Evolutionary conservation across 768 basidiomycete genomes (phyloP).

Genomic region (Exsudoporus frostii): DNA sequence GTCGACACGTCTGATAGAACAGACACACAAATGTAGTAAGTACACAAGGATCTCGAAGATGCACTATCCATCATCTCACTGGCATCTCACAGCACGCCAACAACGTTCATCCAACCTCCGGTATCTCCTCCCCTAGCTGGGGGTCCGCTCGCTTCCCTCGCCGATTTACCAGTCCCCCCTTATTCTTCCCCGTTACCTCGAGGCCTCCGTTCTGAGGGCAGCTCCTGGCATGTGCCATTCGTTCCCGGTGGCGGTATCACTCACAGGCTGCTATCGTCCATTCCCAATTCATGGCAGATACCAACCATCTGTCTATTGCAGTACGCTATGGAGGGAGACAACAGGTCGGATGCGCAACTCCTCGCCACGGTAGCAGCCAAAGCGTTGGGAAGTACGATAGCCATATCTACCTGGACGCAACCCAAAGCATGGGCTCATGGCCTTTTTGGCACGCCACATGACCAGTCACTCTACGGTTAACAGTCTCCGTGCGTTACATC

Average conservation of each 20-base stretch:
- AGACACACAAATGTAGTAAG: conserved; percentile 74
- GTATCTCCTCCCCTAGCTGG: conserved; percentile 43
- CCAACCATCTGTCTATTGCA: conserved; percentile 63
- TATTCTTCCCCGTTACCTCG: conserved; percentile 51
- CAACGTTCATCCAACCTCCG: conserved; percentile 50
- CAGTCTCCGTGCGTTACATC: neutral
- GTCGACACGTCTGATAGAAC: conserved; percentile 72
- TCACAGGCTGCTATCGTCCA: conserved; percentile 56
- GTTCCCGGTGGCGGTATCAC: conserved; percentile 79
- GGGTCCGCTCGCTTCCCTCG: conserved; percentile 43
- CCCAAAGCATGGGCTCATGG: conserved; percentile 60
- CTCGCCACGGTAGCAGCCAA: conserved; percentile 55
- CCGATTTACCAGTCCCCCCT: conserved; percentile 46
- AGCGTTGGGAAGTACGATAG: conserved; percentile 39
- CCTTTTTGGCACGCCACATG: conserved; percentile 70
- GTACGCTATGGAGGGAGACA: conserved; percentile 83
- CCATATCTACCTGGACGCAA: conserved; percentile 46
- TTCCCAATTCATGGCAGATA: conserved; percentile 48
- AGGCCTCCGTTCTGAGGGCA: conserved; percentile 25
- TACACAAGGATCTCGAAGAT: conserved; percentile 20
- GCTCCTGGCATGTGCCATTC: conserved; percentile 51
- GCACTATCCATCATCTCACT: conserved; percentile 3
- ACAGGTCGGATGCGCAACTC: conserved; percentile 64
- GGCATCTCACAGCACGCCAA: conserved; percentile 51
- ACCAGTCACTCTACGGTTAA: conserved; percentile 70